Conservation (phyloP, 2,329 filamentous ascomycete genomes). For the Hypocreales sp. region DNA sequence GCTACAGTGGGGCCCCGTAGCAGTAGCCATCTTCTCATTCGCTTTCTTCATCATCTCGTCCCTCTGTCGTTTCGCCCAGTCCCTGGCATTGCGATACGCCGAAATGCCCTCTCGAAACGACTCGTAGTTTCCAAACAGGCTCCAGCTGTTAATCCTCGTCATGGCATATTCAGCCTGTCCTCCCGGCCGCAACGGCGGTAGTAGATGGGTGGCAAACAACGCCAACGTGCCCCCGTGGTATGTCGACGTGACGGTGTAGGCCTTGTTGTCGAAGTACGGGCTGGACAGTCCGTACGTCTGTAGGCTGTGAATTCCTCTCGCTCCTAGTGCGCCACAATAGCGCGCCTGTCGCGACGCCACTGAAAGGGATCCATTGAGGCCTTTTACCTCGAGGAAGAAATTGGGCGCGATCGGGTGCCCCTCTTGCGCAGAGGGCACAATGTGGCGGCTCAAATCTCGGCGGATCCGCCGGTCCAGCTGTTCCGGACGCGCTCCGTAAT, state of each 20-base stretch:
- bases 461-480: slow-evolving; percentile 12
- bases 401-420: slow-evolving; percentile 18
- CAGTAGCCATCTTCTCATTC: too few species aligned
- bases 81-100: background rate
- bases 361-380: slow-evolving; percentile 10
- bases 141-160: background rate
- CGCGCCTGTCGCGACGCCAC: slow-evolving; percentile 15
- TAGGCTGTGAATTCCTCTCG: slow-evolving; percentile 17
- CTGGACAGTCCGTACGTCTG: slow-evolving; percentile 15
- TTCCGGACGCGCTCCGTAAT: slow-evolving; percentile 14
- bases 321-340: slow-evolving; percentile 19
- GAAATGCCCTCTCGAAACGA: background rate
- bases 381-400: slow-evolving; percentile 22
- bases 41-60: background rate
- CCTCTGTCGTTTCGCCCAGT: background rate
- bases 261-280: slow-evolving; percentile 19
- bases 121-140: background rate
- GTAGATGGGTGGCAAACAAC: slow-evolving; percentile 16
- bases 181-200: slow-evolving; percentile 3
- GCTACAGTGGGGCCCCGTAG: too few species aligned
- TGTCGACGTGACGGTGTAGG: slow-evolving; percentile 15
- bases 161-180: background rate
- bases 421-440: slow-evolving; percentile 16
- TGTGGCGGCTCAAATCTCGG: slow-evolving; percentile 8
- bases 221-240: slow-evolving; percentile 19